phyloP scores from a whole-genome alignment of 1,139 yeast species.

The Scheffersomyces segobiensis region DNA sequence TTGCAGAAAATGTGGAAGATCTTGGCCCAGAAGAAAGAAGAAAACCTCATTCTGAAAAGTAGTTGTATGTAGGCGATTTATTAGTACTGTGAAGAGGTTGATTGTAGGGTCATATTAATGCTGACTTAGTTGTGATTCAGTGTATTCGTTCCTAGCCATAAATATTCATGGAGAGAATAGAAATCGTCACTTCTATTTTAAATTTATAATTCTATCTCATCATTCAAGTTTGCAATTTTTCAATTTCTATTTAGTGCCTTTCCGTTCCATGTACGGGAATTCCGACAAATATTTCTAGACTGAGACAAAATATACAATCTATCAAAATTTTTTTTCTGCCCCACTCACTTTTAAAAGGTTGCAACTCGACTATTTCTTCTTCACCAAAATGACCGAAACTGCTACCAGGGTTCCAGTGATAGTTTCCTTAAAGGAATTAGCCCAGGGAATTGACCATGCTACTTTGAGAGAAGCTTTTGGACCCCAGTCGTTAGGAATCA shows the following conservation, averaged over 20 bases:
- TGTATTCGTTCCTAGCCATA: no score
- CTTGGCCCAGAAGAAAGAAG: no score
- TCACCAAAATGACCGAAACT: neutral
- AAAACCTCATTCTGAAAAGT: no score
- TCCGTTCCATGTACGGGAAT: neutral
- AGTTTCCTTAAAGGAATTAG: conserved; percentile 37
- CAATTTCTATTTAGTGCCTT: neutral
- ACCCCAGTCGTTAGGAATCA: conserved; percentile 56
- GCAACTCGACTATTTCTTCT: neutral
- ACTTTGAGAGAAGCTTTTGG: conserved; percentile 53
- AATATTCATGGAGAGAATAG: no score
- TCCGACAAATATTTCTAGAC: neutral
- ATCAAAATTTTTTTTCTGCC: neutral
- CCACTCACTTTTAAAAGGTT: neutral
- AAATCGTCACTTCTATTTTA: no score
- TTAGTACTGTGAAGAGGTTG: no score
- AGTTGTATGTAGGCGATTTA: no score
- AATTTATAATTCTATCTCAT: neutral
- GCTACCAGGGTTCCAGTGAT: conserved; percentile 20
- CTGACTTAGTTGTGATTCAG: no score
- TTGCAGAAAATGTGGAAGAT: no score
- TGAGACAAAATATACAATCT: neutral
- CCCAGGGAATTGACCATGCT: conserved; percentile 31
- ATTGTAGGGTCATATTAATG: no score
- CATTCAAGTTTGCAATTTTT: no score